Evolutionary conservation across 768 basidiomycete species (phyloP), one percentile per base, ranked within the genome.

Genomic region (Phylloporus rhodoxanthus): DNA sequence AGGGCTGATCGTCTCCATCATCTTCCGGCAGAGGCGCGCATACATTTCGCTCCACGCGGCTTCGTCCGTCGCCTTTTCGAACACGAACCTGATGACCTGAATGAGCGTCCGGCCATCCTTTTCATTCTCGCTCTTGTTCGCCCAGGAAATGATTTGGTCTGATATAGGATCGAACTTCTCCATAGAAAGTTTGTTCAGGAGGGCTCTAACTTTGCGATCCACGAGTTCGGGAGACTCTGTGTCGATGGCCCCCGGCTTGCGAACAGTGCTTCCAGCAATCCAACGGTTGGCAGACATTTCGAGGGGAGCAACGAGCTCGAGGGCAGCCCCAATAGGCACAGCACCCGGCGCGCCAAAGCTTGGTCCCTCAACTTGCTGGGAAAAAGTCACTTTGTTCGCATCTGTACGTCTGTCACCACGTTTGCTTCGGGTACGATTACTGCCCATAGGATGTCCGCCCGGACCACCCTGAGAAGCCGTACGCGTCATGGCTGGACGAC

Each of bases 21-120:
- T 87, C 78, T 92, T 90, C 57, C 91, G 77, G 66, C 94, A 97
- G 33, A 99, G 75, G 28, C 88, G 84, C 26, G 95, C 95, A 67
- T 99, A 97, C 91, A 97, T 97, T 74, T 91, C 87, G 2, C 91
- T 94, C 87, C 91, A 94, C 8, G 84, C 81, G 37, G 91, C 91
- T 67, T 96, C 94, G 67, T 96, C 93, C 7, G 91, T 96, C 9
- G 93, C 94, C 76, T 94, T 96, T 69, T 96, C 95, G 68, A 96
- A 97, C 28, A 97, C 89, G 45, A 96, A 84, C 50, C 86, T 82
- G 68, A 96, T 97, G 65, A 98, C 95, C 60, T 93, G 90, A 58
- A 95, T 95, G 53, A 97, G 81, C 4, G 93, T 95, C 56, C 87
- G 82, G 2, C 93, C 92, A 62, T 97, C 91, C 65, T 82, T 88